Base-by-base conservation (phyloP, 441 rosid species). In the Bocquillonia castaneifolia region DNA sequence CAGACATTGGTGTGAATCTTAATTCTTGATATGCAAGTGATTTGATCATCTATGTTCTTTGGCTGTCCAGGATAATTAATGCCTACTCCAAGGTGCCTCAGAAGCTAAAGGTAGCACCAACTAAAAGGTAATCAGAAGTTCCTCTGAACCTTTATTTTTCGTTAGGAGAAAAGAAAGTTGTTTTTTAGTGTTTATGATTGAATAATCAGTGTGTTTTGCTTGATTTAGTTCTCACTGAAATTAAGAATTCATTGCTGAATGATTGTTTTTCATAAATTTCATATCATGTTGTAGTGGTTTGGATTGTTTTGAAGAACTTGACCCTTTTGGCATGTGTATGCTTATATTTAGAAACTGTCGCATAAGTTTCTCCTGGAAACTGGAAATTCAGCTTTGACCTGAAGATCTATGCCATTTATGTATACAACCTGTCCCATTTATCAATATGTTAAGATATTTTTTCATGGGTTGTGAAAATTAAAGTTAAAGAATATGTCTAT, bases 11-110 rank as follows among this genome's bases (percentile, higher is more conserved):
- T 31, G 20, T 20, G 32, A 56, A 28, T 13, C 20, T 26, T 59
- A 47, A 34, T 47, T 45, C 63, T n/a, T 7, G 1, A 40, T 13
- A 2, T 66, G 34, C 18, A 32, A 17, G 1, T 45, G 28, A 25
- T n/a, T 12, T 17, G 18, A 57, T 4, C 45, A n/a, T 47, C 15
- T 53, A 0, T 20, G n/a, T 47, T 63, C 28, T 78, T 77, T 64
- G 51, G 52, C 40, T 84, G 47, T 67, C 6, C 83, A 91, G 97
- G 80, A 83, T 93, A 76, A 88, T 93, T 44, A 80, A 60, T 77
- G 98, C 98, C 25, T 93, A 86, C 70, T 80, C 91, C 70, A 91
- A 93, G 79, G 93, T 81, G 56, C 92, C 96, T 76, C 90, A 79
- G 67, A 90, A 85, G 80, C 75, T 90, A 67, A 86, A 72, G 74